These are phyloP conservation scores for Haplographium delicatum DNA, from an alignment of 495 filamentous ascomycete genomes.

Conservation along the genomic window DNA sequence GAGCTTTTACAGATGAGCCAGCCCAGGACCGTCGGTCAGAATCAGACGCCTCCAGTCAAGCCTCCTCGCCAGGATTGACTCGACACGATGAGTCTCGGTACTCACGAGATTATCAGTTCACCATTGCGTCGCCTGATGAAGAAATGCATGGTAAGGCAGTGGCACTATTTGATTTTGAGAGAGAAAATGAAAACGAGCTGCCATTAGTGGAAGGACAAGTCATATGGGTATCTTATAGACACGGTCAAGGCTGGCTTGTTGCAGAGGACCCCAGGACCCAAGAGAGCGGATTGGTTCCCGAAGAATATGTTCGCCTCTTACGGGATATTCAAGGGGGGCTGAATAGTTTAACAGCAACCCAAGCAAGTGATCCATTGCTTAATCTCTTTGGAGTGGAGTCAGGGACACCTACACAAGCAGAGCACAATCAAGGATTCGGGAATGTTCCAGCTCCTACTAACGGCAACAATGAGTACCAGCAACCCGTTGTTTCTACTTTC, in stretches of 20 bases:
- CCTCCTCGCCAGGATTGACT: constrained; percentile 44
- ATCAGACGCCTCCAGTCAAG: constrained; percentile 50
- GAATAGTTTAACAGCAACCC: constrained; percentile 43
- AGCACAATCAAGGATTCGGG: constrained; percentile 35
- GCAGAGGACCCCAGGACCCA: constrained; percentile 92
- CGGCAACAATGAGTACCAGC: constrained; percentile 51
- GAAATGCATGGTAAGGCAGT: constrained; percentile 98
- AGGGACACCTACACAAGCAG: constrained; percentile 52
- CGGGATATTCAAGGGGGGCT: constrained; percentile 78
- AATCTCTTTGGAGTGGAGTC: constrained; percentile 38
- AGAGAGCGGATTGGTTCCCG: constrained; percentile 81
- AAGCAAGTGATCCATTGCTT: constrained; percentile 33
- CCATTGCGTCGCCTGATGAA: constrained; percentile 90
- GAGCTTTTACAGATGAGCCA: constrained; percentile 52
- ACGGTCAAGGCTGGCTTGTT: constrained; percentile 95
- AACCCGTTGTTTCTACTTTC: constrained; percentile 66
- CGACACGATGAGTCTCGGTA: constrained; percentile 62
- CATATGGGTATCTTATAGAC: constrained; percentile 91
- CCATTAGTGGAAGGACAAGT: constrained; percentile 91
- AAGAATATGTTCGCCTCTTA: constrained; percentile 91
- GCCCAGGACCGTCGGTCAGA: constrained; percentile 50
- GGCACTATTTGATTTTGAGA: constrained; percentile 87
- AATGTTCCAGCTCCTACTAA: constrained; percentile 37
- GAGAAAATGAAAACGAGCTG: constrained; percentile 95
- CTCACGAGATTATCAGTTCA: constrained; percentile 88